A percentile compares a stretch with the other conserved stretches of the same genome.
These are phyloP conservation scores for Musa acuminata DNA, from an alignment of 176 grass and related monocot species.

Conservation along the genomic window DNA sequence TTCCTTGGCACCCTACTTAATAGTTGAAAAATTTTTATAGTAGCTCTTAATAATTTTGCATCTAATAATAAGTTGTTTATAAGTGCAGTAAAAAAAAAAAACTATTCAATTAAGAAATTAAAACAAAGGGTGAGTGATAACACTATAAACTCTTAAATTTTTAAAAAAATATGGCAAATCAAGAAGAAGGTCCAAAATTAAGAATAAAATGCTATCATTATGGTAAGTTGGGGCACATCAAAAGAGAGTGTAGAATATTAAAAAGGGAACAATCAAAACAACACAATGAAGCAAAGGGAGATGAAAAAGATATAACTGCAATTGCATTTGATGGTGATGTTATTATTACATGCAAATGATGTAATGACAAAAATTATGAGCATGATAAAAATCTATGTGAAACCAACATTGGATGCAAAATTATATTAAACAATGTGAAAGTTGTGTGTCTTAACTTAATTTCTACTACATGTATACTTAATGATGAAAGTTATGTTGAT, in stretches of 20 bases:
- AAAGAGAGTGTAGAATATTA: not conserved
- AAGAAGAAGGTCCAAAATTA: not conserved
- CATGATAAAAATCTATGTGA: not conserved
- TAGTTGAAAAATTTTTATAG: not conserved
- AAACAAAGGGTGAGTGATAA: not conserved
- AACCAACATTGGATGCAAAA: not conserved
- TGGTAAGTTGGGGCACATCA: not conserved
- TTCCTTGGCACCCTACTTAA: not conserved
- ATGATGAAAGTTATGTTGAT: not conserved
- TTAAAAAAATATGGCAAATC: not conserved
- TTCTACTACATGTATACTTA: not conserved
- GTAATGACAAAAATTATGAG: not conserved
- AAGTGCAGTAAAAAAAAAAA: constrained; percentile 10
- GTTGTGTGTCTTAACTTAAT: not conserved
- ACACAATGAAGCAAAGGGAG: not conserved
- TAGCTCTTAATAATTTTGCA: not conserved
- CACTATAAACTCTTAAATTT: not conserved
- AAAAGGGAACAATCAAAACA: not conserved
- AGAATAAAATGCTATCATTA: not conserved
- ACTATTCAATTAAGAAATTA: constrained; percentile 1
- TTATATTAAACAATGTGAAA: not conserved
- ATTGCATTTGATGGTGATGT: no score
- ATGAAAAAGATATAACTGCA: not conserved
- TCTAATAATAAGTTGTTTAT: not conserved
- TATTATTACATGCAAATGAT: constrained; percentile 3